These are phyloP conservation scores for Aspergillus nidulans DNA, from an alignment of 495 filamentous ascomycete species.

Conservation along the genomic window DNA sequence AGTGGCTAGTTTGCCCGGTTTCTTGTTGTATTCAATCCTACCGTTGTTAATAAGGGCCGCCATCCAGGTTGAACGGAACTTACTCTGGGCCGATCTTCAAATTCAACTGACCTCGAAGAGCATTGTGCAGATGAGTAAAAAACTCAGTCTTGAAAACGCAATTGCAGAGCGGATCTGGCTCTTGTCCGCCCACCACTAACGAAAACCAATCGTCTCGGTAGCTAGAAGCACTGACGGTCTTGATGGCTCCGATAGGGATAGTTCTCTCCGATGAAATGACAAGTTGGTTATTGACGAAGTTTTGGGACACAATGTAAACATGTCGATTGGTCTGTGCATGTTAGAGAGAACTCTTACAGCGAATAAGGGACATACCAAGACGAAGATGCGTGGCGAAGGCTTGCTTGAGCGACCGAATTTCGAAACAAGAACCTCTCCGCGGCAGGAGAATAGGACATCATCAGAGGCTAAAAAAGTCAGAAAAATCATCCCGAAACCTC, in stretches of 20 bases:
- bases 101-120: conserved; percentile 71
- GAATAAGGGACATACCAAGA: conserved; percentile 53
- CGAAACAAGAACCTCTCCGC: conserved; percentile 79
- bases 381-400: conserved; percentile 74
- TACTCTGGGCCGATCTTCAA: conserved; percentile 72
- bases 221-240: conserved; percentile 72
- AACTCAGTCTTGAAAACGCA: conserved; percentile 97
- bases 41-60: conserved; percentile 21
- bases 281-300: conserved; percentile 74
- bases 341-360: conserved; percentile 7
- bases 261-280: conserved; percentile 76
- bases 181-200: conserved; percentile 82
- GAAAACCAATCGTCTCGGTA: conserved; percentile 96
- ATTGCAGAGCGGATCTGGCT: conserved; percentile 84
- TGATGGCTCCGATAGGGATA: conserved; percentile 80
- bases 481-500: neutral
- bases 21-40: conserved; percentile 94
- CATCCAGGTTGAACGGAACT: conserved; percentile 16
- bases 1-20: conserved; percentile 82
- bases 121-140: conserved; percentile 78
- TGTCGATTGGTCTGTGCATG: conserved; percentile 62
- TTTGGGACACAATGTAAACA: conserved; percentile 83
- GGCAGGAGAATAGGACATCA: conserved; percentile 78
- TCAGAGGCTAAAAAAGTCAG: conserved; percentile 53
- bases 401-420: conserved; percentile 97